Conservation (phyloP, 352 stramenopile genomes). For the Phytophthora boehmeriae region DNA sequence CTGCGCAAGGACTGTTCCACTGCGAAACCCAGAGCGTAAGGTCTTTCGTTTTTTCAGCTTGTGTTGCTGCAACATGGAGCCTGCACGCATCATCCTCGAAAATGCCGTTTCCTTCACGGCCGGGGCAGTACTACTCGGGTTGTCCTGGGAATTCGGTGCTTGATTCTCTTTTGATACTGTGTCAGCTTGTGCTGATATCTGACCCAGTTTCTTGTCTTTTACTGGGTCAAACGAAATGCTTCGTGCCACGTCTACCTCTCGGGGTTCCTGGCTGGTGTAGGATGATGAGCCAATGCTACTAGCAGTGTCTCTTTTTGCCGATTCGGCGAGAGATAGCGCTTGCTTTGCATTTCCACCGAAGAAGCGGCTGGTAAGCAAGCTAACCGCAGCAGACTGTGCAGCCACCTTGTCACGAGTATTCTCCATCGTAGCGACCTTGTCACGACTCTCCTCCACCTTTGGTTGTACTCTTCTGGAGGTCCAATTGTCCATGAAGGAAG, state of each 20-base stretch:
- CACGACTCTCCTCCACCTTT: constrained; percentile 5
- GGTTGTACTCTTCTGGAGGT: constrained; percentile 7
- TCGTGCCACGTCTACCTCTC: constrained; percentile 47
- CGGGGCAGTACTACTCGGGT: not conserved
- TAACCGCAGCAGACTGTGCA: constrained; percentile 10
- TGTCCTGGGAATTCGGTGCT: constrained; percentile 23
- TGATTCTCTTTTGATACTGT: constrained; percentile 53
- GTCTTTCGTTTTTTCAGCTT: constrained; percentile 59
- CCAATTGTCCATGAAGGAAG: constrained; percentile 32
- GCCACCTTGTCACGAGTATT: not conserved
- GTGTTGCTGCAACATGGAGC: constrained; percentile 56
- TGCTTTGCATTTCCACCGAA: constrained; percentile 36
- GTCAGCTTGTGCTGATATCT: not conserved
- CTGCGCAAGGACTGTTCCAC: constrained; percentile 15
- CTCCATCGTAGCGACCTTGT: not conserved
- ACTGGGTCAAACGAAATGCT: constrained; percentile 62
- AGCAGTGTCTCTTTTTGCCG: constrained; percentile 30
- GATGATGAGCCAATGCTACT: constrained; percentile 14
- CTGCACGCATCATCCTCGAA: constrained; percentile 79
- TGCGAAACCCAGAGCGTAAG: constrained; percentile 15
- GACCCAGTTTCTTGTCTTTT: constrained; percentile 28
- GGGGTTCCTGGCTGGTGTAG: constrained; percentile 65
- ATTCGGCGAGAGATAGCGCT: constrained; percentile 35
- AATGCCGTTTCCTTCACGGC: constrained; percentile 78
- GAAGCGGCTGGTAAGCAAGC: constrained; percentile 48